These are phyloP conservation scores for Xerocomellus intermedius DNA, from an alignment of 768 basidiomycete genomes.

Conservation along the genomic window DNA sequence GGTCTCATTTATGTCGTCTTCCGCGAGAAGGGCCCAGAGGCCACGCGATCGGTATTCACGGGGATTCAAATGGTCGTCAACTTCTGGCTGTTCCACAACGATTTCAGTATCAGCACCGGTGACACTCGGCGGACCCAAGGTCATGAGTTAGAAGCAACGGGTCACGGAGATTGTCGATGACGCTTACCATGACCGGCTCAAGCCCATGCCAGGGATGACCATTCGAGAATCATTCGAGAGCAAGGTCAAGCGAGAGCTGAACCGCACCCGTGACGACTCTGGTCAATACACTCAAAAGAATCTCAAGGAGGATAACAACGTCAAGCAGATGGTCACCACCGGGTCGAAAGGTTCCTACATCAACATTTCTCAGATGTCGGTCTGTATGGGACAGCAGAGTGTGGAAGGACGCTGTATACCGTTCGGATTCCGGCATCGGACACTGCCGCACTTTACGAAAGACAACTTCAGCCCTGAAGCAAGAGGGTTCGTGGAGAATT, in stretches of 20 bases:
- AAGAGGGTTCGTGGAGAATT: conserved; percentile 98
- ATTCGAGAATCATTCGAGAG: conserved; percentile 98
- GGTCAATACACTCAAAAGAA: conserved; percentile 97
- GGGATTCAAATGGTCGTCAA: conserved; percentile 97
- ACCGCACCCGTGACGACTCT: conserved; percentile 91
- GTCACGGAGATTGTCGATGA: conserved; percentile 80
- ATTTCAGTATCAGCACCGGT: conserved; percentile 98
- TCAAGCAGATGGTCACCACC: conserved; percentile 99
- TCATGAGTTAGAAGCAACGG: conserved; percentile 81
- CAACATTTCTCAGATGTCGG: conserved; percentile 99
- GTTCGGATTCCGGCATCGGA: conserved; percentile 96
- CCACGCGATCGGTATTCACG: conserved; percentile 85
- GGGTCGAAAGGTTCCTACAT: conserved; percentile 99
- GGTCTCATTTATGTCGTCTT: conserved; percentile 96
- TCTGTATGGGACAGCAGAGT: conserved; percentile 97
- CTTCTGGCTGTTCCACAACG: conserved; percentile 98
- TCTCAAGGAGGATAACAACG: conserved; percentile 98
- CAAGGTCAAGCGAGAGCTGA: conserved; percentile 85
- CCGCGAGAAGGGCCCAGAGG: conserved; percentile 94
- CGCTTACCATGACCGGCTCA: conserved; percentile 83
- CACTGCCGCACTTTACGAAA: conserved; percentile 96
- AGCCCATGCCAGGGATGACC: conserved; percentile 95
- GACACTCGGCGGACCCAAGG: conserved; percentile 92
- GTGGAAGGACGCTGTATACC: conserved; percentile 98
- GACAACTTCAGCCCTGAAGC: conserved; percentile 98